Evolutionary conservation across 192 early-diverging fungal genomes (phyloP).

Genomic region (Coemansia sp.): DNA sequence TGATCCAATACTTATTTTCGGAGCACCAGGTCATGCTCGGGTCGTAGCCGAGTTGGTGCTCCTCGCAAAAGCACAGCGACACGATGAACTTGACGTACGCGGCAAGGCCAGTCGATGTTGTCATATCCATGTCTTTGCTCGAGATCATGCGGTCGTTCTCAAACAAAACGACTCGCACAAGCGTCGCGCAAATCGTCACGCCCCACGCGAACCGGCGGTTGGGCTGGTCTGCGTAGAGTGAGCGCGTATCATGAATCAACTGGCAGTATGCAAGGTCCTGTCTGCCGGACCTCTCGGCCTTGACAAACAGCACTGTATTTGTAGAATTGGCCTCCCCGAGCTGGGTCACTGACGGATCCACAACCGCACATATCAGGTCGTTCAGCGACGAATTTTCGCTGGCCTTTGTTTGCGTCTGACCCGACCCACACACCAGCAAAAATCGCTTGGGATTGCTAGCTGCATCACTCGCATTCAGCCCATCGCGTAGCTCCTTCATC

Average conservation of each 20-base stretch:
- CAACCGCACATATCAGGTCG: no score
- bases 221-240: background rate
- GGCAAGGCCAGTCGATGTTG: background rate
- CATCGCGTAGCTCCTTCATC: no score
- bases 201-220: constrained; percentile 8
- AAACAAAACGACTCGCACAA: background rate
- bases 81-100: constrained; percentile 1
- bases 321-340: no score
- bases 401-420: no score
- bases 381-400: no score
- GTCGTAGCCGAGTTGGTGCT: constrained; percentile 4
- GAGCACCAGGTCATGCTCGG: background rate
- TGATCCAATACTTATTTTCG: background rate
- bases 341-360: no score
- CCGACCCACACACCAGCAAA: no score
- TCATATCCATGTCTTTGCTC: constrained; percentile 4
- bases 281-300: background rate
- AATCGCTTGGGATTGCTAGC: no score
- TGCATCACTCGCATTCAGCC: no score
- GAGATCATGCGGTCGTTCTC: background rate
- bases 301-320: no score
- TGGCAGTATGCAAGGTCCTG: background rate
- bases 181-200: no score
- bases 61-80: background rate
- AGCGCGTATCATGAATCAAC: background rate